Evolutionary conservation across 2,329 filamentous ascomycete genomes (phyloP).

Genomic region (Xylaria sp.): DNA sequence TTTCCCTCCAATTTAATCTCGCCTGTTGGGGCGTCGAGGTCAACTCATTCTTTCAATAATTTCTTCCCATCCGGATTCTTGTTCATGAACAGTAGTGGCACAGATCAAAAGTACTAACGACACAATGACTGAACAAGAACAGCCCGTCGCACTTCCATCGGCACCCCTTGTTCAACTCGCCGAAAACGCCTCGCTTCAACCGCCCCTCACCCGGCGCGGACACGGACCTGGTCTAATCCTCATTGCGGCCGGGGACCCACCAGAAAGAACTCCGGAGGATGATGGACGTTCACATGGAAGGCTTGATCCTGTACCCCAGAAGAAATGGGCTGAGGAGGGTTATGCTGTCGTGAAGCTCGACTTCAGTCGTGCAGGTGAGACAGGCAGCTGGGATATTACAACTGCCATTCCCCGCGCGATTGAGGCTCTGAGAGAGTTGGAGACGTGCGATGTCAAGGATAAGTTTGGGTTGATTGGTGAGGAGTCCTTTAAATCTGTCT

Average conservation of each 20-base stretch:
- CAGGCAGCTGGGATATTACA: slow-evolving; percentile 9
- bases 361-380: slow-evolving; percentile 20
- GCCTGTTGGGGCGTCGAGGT: not conserved
- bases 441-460: slow-evolving; percentile 34
- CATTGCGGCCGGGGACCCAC: slow-evolving; percentile 21
- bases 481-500: slow-evolving; percentile 1
- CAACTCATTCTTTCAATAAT: not conserved
- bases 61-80: not conserved
- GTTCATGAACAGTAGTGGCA: not conserved
- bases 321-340: slow-evolving; percentile 70
- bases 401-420: slow-evolving; percentile 8
- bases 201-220: slow-evolving; percentile 35
- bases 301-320: slow-evolving; percentile 47
- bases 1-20: not conserved
- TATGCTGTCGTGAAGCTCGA: slow-evolving; percentile 55
- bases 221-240: slow-evolving; percentile 36
- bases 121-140: slow-evolving; percentile 10
- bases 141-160: slow-evolving; percentile 11
- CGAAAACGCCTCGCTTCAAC: slow-evolving; percentile 16
- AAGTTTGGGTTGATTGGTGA: slow-evolving; percentile 38
- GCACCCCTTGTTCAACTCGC: slow-evolving; percentile 14
- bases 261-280: slow-evolving; percentile 10
- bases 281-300: slow-evolving; percentile 14
- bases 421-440: slow-evolving; percentile 20
- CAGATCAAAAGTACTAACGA: not conserved